Base-by-base conservation (phyloP, 1,284 basidiomycete species). In the Anthracocystis setariae region DNA sequence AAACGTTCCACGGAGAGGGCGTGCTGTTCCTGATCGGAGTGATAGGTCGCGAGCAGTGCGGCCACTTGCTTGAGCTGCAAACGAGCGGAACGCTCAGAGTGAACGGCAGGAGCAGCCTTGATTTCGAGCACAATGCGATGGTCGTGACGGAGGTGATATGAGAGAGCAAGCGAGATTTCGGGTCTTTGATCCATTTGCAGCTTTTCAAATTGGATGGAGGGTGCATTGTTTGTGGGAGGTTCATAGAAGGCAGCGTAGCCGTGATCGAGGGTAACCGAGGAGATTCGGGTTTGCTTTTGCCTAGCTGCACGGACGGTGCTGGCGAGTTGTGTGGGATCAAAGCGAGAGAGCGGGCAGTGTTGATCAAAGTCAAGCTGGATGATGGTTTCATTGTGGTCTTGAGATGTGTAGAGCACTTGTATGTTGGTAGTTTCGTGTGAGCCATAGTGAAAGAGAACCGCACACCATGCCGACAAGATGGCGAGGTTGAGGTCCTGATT, bases 61-160 rank as follows among this genome's bases (percentile, higher is more conserved):
- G 63, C 61, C 0, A 71, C 47, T 46, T 79, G 64, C 12, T 42
- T 58, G 3, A 79, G 61, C 51, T 77, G 76, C 8, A 73, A 49
- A 17, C 35, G 39, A 0, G 77, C 77, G 10, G 77, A 79, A 2
- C 49, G 56, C 3, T 60, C 21, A 15, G 73, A 65, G 29, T 79
- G 77, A 2, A 77, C 64, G 8, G 62, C 25, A 5, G 68, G 60
- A 13, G 72, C 55, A 9, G 76, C 76, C 38, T 69, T 68, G 32
- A 73, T 46, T 5, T 55, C 18, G 23, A 73, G 65, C 17, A 42
- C 8, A n/a, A 72, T 54, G 5, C 46, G 46, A 5, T 42, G 20
- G 23, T 32, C 17, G 5, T 44, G 18, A 2, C 18, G 8, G 18
- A 63, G 8, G 20, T 53, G 55, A 20, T 56, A 68, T 17, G 61